A percentile compares a stretch with the other conserved stretches of the same genome.
Conservation (phyloP, 1,139 yeast species). For the Debaryomyces robertsiae region DNA sequence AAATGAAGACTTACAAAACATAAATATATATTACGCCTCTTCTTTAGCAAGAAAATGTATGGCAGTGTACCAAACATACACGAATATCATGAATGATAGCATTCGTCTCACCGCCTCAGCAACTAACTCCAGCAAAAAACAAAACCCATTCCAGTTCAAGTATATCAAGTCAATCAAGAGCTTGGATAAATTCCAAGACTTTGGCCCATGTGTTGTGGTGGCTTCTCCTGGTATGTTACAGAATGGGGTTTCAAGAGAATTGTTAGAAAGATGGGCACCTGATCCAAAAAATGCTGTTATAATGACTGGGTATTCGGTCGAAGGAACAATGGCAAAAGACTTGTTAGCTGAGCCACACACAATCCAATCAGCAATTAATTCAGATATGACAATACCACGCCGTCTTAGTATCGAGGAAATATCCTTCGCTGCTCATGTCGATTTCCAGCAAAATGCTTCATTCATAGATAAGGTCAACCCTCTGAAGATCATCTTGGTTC, state of each 20-base stretch:
- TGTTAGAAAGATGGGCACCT: slow-evolving; percentile 96
- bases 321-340: slow-evolving; percentile 96
- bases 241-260: slow-evolving; percentile 88
- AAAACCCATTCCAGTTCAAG: slow-evolving; percentile 88
- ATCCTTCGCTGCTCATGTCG: slow-evolving; percentile 98
- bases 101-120: slow-evolving; percentile 80
- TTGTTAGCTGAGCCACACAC: slow-evolving; percentile 85
- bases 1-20: slow-evolving; percentile 78
- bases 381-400: slow-evolving; percentile 84
- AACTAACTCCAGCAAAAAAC: slow-evolving; percentile 33
- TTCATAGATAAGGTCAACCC: slow-evolving; percentile 90
- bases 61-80: slow-evolving; percentile 96
- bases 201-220: slow-evolving; percentile 93
- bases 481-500: slow-evolving; percentile 81
- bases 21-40: slow-evolving; percentile 89
- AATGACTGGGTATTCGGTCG: slow-evolving; percentile 96
- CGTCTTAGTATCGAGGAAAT: slow-evolving; percentile 90
- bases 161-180: slow-evolving; percentile 79
- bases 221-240: slow-evolving; percentile 99
- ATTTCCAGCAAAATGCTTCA: slow-evolving; percentile 87
- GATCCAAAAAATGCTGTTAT: slow-evolving; percentile 87
- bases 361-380: slow-evolving; percentile 76
- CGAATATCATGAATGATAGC: slow-evolving; percentile 94
- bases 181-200: slow-evolving; percentile 83
- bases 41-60: slow-evolving; percentile 92